Conservation (phyloP, 371 early-diverging fungal genomes). For the Circinella umbellata region DNA sequence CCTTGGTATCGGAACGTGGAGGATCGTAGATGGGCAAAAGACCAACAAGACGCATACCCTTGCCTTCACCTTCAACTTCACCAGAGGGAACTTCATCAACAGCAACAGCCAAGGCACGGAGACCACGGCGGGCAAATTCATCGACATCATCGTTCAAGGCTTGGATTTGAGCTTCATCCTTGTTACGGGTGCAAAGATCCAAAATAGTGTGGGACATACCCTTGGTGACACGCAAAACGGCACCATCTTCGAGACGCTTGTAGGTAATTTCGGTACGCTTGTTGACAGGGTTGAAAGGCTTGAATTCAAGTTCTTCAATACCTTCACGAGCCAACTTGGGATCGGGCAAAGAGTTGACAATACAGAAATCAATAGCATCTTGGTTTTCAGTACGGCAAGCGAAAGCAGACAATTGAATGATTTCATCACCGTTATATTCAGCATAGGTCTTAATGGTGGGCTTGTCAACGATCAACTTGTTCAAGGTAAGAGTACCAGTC, state of each 20-base stretch:
- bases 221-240: conserved; percentile 65
- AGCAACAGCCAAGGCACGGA: conserved; percentile 79
- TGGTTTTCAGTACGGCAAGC: conserved; percentile 69
- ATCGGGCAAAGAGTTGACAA: conserved; percentile 65
- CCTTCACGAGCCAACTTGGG: conserved; percentile 58
- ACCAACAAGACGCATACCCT: conserved; percentile 64
- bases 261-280: conserved; percentile 83
- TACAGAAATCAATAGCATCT: conserved; percentile 72
- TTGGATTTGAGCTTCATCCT: conserved; percentile 54
- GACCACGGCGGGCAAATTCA: conserved; percentile 74
- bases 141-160: conserved; percentile 63
- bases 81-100: conserved; percentile 59
- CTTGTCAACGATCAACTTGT: conserved; percentile 77
- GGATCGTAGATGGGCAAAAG: conserved; percentile 85
- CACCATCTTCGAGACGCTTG: conserved; percentile 60
- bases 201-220: conserved; percentile 72
- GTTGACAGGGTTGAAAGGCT: conserved; percentile 84
- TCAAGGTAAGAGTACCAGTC: conserved; percentile 93
- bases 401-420: conserved; percentile 63
- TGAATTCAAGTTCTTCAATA: conserved; percentile 68
- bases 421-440: conserved; percentile 50
- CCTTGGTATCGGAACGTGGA: conserved; percentile 78
- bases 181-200: conserved; percentile 67
- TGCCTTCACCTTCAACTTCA: conserved; percentile 58
- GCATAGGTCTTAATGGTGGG: conserved; percentile 63